Base-by-base conservation (phyloP, 1,139 yeast genomes). In the Pichia sp. region DNA sequence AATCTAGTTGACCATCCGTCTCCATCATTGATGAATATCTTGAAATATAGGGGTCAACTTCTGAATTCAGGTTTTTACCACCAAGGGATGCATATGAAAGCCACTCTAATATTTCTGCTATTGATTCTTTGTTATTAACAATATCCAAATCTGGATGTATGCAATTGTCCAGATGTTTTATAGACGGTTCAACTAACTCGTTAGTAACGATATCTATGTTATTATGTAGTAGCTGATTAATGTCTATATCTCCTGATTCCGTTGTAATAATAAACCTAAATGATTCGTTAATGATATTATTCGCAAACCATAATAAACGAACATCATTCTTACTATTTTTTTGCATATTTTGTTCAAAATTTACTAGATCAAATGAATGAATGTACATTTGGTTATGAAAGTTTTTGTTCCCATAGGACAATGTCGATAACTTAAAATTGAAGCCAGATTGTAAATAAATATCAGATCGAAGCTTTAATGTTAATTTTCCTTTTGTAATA, bases 221-320 rank as follows among this genome's bases (percentile, higher is more conserved):
- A 9, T 11, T 7, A 3, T 27, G 6, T 20, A 31, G 2, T 22
- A 8, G 3, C 6, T n/a, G 10, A 30, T 27, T 32, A 12, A 24
- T 5, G 8, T 33, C 32, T 22, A n/a, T 8, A 12, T 7, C 7
- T 24, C 30, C 36, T 8, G 22, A 27, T 25, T 43, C 46, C 23
- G 40, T 35, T 6, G 42, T 36, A 1, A 48, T n/a, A 10, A 41
- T 44, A 25, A 54, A 49, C 12, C 37, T 26, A 30, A 47, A 46
- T 3, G 10, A 29, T 10, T 49, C 43, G 4, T 27, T 23, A 11
- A 34, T 40, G 12, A 47, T 58, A 40, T 67, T 65, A 8, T 64
- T 58, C 4, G 61, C 54, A 29, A 66, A 68, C 74, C 74, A 70
- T n/a, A 60, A 23, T 28, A 70, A 50, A 34, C 74, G 57, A 6